Evolutionary conservation across 2,329 filamentous ascomycete genomes (phyloP), one percentile per base, ranked within the genome.

Genomic region (Colletotrichum sublineola): DNA sequence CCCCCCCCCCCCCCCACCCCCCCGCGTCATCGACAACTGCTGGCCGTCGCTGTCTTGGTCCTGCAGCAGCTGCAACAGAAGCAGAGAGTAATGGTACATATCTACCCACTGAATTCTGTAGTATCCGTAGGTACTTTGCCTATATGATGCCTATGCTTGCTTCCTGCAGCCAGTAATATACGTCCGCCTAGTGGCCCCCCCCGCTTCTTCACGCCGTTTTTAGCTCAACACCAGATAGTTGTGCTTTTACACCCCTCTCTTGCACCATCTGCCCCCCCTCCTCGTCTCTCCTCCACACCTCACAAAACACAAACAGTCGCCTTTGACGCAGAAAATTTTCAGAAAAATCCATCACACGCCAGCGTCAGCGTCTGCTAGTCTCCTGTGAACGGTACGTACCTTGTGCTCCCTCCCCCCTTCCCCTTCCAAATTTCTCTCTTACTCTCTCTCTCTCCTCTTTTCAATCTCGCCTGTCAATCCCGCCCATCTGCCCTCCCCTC

Each of bases 281-380:
- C 18, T 7, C 12, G n/a, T 12, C 33, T 31, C 57, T 46, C 46
- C 14, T 31, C 60, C 60, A 52, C 46, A 55, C 52, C 52, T 33
- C 18, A 36, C 52, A 55, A 8, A 55, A 31, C 52, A 55, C 52
- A 55, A 55, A 55, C 53, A 56, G 62, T 68, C 63, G 63, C 68
- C 68, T 57, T 73, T 73, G 63, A 73, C 71, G 63, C 71, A 68
- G 64, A 72, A 72, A 74, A 72, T 68, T 74, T 74, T 72, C 60
- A 50, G 24, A 52, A 31, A 29, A 57, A 67, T 61, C 62, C 57
- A 60, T 71, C 69, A 63, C 67, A 71, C 67, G 57, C 56, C 71
- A 46, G 57, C 24, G 71, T 55, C 71, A 46, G 57, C 33, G 50
- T 55, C 71, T 63, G 63, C 58, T 64, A 42, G 48, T 48, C 44